Base-by-base conservation (phyloP, 495 filamentous ascomycete species). In the Penicillium cataractarum region DNA sequence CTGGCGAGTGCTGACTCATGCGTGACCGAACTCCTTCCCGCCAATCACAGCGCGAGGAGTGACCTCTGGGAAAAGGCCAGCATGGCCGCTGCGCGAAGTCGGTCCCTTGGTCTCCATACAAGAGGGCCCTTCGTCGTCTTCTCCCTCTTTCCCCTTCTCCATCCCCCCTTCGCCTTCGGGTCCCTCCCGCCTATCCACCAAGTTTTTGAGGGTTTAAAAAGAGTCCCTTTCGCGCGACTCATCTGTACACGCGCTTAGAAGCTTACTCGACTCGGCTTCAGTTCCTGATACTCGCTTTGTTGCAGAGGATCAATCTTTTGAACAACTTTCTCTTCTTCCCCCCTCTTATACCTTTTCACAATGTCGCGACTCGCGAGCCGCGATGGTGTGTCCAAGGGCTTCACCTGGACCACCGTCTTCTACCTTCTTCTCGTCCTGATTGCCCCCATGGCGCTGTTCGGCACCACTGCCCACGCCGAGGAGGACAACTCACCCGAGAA, bases 381-480 rank as follows among this genome's bases (percentile, higher is more conserved):
- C 67, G 74, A 66, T 65, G 71, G 73, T 61, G 77, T 72, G 73
- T 80, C 81, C 69, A 78, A 78, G 78, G 77, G 82, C 37, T 82
- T 86, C 64, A 68, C 77, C 67, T 90, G 87, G 84, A 89, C 90
- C 67, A 87, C 92, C 69, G 75, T 93, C 71, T 84, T 92, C 76
- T 96, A 95, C 80, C 85, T 96, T 53, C 84, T 95, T 68, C 84
- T 93, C 64, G 83, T 97, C 50, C 88, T 97, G 67, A 86, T 91
- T 65, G 85, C 81, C 55, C 88, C 89, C 61, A 74, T 90, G 66
- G 88, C 92, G 46, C 87, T 98, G 62, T 82, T 96, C 58, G 84
- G 86, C 68, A 84, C 84, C 63, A 62, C 62, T 19, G 93, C 87
- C 63, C 80, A 86, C 66, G 94, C 93, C 58, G 83, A 92, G 70